A percentile compares a stretch with the other conserved stretches of the same genome.
These are phyloP conservation scores for Skeletonema potamos DNA, from an alignment of 108 stramenopile genomes.

Conservation along the genomic window DNA sequence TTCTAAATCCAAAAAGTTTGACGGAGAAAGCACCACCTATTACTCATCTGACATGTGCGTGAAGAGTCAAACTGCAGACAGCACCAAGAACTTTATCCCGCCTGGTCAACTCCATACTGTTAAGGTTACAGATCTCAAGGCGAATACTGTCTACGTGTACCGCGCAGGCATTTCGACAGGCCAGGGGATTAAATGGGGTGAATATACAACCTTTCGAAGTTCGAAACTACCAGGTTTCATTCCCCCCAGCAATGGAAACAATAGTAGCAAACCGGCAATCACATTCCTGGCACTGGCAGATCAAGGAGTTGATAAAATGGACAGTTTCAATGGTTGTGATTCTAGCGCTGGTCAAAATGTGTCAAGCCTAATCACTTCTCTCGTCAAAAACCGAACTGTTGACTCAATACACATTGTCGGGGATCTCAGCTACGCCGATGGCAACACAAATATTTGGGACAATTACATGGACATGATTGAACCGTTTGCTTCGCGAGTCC, in stretches of 20 bases:
- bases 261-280: constrained; percentile 10
- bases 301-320: constrained; percentile 50
- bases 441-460: constrained; percentile 75
- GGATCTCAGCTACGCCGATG: constrained; percentile 69
- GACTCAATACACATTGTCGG: constrained; percentile 70
- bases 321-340: no score
- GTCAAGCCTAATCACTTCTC: constrained; percentile 13
- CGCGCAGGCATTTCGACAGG: constrained; percentile 50
- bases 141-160: constrained; percentile 56
- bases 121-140: constrained; percentile 40
- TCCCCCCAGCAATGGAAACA: not conserved
- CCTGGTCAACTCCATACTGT: constrained; percentile 68
- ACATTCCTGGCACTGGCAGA: constrained; percentile 70
- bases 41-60: constrained; percentile 65
- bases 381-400: constrained; percentile 19
- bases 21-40: constrained; percentile 57
- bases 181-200: constrained; percentile 38
- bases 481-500: constrained; percentile 65
- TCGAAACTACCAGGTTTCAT: constrained; percentile 8
- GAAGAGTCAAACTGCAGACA: constrained; percentile 59
- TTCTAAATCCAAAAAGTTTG: not conserved
- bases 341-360: constrained; percentile 39
- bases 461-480: constrained; percentile 72
- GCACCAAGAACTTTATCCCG: constrained; percentile 52
- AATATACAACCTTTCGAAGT: constrained; percentile 21